Evolutionary conservation across 2,329 filamentous ascomycete species (phyloP).

Genomic region (Penicillium italicum): DNA sequence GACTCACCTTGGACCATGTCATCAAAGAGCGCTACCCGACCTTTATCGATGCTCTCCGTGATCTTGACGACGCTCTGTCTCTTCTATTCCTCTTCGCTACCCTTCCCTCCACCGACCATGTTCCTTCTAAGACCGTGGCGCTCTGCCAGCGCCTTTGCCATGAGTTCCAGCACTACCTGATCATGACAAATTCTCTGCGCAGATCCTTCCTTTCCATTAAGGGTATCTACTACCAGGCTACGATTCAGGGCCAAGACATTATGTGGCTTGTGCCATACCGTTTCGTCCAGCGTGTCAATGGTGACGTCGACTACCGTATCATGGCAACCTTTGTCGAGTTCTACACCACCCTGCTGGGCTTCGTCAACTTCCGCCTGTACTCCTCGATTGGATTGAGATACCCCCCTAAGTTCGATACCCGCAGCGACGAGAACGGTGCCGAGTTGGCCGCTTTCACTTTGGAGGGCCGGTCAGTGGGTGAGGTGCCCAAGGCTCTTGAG

Average conservation of each 20-base stretch:
- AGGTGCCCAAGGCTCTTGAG: constrained; percentile 50
- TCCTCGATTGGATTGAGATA: constrained; percentile 89
- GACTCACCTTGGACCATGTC: constrained; percentile 90
- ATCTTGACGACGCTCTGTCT: constrained; percentile 92
- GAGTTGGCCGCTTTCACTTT: constrained; percentile 89
- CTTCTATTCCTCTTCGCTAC: constrained; percentile 98
- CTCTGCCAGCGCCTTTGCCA: constrained; percentile 88
- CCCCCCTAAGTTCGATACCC: constrained; percentile 85
- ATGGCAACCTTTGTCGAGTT: constrained; percentile 99
- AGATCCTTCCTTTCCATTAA: constrained; percentile 99
- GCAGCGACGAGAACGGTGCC: constrained; percentile 82
- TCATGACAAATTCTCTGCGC: constrained; percentile 81
- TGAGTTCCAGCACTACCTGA: constrained; percentile 98
- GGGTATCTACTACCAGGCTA: constrained; percentile 98
- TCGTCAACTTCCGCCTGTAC: constrained; percentile 94
- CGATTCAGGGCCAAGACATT: constrained; percentile 93
- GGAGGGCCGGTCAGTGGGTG: constrained; percentile 64
- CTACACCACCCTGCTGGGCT: constrained; percentile 92
- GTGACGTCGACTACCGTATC: constrained; percentile 95
- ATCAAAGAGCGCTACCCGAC: constrained; percentile 98
- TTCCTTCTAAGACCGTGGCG: constrained; percentile 92
- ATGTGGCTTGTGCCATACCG: constrained; percentile 97
- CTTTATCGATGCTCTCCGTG: constrained; percentile 87
- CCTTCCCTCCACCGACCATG: constrained; percentile 81
- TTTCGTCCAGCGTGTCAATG: constrained; percentile 91